These are phyloP conservation scores for Tulasnella calospora DNA, from an alignment of 768 basidiomycete species.

Conservation along the genomic window DNA sequence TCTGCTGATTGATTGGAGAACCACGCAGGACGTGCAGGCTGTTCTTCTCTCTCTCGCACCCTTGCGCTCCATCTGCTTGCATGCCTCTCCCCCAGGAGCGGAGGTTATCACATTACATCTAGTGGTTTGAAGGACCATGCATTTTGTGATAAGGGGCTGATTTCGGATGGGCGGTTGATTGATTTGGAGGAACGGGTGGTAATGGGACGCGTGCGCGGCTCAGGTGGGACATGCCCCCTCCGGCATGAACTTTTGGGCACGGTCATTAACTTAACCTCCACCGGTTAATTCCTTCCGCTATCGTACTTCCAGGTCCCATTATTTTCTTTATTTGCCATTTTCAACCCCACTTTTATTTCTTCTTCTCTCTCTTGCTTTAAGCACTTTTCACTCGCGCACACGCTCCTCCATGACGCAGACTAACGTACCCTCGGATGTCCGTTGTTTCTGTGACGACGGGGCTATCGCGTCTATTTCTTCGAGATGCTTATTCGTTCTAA, in stretches of 20 bases:
- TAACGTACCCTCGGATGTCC: background rate
- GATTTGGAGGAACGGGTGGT: background rate
- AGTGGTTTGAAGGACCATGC: background rate
- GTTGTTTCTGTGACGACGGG: slow-evolving; percentile 5
- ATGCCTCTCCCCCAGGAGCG: background rate
- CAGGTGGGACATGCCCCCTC: background rate
- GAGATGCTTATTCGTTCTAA: background rate
- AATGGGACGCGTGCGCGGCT: slow-evolving; percentile 1
- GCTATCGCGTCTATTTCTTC: background rate
- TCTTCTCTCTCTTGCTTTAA: background rate
- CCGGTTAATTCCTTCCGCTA: slow-evolving; percentile 5
- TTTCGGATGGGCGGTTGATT: slow-evolving; percentile 6
- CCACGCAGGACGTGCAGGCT: background rate
- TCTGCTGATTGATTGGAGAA: slow-evolving; percentile 1
- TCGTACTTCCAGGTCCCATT: background rate
- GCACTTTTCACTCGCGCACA: slow-evolving; percentile 1
- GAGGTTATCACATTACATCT: slow-evolving; percentile 3
- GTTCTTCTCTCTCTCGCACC: background rate
- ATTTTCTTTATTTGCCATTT: slow-evolving; percentile 3
- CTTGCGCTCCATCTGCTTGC: background rate
- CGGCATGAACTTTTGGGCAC: background rate
- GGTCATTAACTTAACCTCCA: slow-evolving; percentile 2
- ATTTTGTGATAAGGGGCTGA: background rate
- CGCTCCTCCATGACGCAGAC: background rate
- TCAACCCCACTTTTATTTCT: background rate